Conservation (phyloP, 208 protist genomes). For the Trichomonas tenax region DNA sequence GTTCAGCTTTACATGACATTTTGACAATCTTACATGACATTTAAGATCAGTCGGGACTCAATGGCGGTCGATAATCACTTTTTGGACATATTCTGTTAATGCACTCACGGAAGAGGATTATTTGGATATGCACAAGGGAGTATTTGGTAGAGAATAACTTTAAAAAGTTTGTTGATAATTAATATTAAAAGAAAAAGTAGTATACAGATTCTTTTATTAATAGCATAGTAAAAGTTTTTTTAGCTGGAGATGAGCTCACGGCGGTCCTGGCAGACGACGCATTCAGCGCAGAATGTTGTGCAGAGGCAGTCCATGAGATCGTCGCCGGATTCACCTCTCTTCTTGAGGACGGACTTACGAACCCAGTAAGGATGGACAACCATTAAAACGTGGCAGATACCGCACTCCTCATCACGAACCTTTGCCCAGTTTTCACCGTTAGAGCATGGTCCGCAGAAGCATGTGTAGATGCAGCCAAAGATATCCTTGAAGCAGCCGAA, state of each 20-base stretch:
- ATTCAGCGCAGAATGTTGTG: neutral
- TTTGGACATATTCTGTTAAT: no score
- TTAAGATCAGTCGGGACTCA: no score
- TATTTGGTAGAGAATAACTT: no score
- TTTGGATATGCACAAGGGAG: no score
- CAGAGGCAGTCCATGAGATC: neutral
- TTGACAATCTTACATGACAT: no score
- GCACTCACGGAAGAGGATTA: no score
- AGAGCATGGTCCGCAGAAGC: neutral
- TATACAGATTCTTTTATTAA: no score
- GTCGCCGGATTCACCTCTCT: neutral
- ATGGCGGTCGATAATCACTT: no score
- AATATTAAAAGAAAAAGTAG: no score
- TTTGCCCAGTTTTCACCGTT: neutral
- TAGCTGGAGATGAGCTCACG: neutral
- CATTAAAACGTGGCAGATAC: neutral
- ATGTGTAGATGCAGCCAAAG: neutral
- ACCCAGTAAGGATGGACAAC: neutral
- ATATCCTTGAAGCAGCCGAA: slow-evolving; percentile 8
- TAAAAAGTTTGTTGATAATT: no score
- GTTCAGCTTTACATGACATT: no score
- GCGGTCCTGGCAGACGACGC: neutral
- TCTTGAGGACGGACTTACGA: neutral
- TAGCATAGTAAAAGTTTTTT: neutral
- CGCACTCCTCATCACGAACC: neutral